These are phyloP conservation scores for Elymus sibiricus DNA, from an alignment of 176 grass and related monocot species.

Conservation along the genomic window DNA sequence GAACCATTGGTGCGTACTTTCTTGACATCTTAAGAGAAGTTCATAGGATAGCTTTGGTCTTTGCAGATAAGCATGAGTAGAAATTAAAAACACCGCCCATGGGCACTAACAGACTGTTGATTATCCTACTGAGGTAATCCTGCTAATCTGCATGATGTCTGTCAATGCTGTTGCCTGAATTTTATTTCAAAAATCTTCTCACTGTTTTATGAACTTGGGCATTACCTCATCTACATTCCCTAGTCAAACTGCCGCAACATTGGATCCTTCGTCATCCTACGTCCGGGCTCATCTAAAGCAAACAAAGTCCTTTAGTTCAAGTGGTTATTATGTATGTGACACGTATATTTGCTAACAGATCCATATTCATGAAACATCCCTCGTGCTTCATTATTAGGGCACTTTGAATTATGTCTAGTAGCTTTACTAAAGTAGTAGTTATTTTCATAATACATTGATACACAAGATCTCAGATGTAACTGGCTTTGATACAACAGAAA, in stretches of 20 bases:
- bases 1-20: not conserved
- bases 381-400: not conserved
- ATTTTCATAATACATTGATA: not conserved
- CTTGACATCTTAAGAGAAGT: not conserved
- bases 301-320: not conserved
- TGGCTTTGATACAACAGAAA: conserved; percentile 16
- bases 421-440: not conserved
- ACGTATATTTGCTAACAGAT: not conserved
- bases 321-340: not conserved
- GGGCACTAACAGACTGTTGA: not conserved
- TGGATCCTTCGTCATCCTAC: too few relatives aligned
- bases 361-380: not conserved
- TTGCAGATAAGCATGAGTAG: conserved; percentile 1
- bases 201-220: not conserved
- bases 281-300: not conserved
- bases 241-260: not conserved
- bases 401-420: conserved; percentile 6
- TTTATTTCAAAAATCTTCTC: not conserved
- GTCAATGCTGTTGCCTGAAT: not conserved
- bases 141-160: not conserved
- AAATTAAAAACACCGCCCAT: not conserved
- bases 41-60: conserved; percentile 19
- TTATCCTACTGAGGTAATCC: conserved; percentile 4
- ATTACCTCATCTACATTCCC: not conserved
- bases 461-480: not conserved